Base-by-base conservation (phyloP, 306 rosid genomes). In the Arachis stenosperma region DNA sequence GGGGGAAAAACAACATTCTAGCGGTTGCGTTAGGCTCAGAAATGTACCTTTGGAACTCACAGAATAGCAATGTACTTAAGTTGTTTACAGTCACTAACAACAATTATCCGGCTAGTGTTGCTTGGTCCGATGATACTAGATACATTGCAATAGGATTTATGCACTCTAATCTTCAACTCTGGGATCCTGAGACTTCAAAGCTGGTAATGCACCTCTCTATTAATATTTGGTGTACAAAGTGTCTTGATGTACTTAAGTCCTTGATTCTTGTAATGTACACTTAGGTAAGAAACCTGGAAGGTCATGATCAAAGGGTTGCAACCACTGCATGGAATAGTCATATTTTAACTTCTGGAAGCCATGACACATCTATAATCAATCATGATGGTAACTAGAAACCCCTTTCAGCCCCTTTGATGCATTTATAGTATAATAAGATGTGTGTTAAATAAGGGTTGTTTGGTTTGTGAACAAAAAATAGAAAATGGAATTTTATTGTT, bases 321-420 rank as follows among this genome's bases (percentile, higher is more conserved):
- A 60, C 86, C 55, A 30, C 75, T 37, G 73, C 90, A n/a, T 89
- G 97, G 97, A 87, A 89, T 61, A 83, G 83, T 52, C 81, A 77
- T 71, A 72, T 69, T 81, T 83, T 91, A 75, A 91, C 97, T 27
- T 87, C 97, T 5, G 97, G 97, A 78, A 86, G 97, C 82, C 89
- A 82, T 53, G 97, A 91, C 86, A 81, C 48, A 65, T 81, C 77
- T 65, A 91, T 91, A 65, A 84, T 87, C 56, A 87, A 89, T 53
- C 95, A 86, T 79, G 91, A 89, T 70, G 91, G 95, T 87, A 81
- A 63, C 12, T 3, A 42, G 43, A 40, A 22, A 56, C 30, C 29
- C 12, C 17, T 7, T 78, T 17, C 9, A 50, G 43, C 36, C 39
- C 41, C 41, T 56, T 56, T 8, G 40, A 48, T 60, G 29, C 67